These are phyloP conservation scores for Eucalyptus tenuipes DNA, from an alignment of 345 rosid species.

Conservation along the genomic window DNA sequence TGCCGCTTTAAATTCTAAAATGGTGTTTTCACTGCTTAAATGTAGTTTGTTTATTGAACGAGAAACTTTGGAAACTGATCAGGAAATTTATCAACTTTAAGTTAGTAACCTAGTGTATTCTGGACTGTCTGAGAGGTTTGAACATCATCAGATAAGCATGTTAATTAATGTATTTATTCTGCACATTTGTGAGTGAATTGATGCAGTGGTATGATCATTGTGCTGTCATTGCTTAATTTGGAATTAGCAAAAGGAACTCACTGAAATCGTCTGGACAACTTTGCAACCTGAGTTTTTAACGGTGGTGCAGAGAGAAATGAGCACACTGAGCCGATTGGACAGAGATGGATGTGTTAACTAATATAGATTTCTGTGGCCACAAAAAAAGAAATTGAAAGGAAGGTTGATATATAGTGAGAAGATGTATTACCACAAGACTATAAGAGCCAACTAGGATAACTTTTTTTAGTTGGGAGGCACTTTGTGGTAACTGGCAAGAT, in stretches of 20 bases:
- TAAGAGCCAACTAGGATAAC: neutral
- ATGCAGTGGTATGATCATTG: neutral
- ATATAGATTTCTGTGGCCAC: neutral
- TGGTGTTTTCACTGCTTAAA: neutral
- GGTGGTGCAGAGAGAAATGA: neutral
- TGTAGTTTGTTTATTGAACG: neutral
- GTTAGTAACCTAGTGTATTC: neutral
- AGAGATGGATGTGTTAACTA: neutral
- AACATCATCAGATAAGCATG: neutral
- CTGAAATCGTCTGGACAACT: neutral
- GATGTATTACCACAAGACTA: neutral
- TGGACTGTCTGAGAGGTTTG: neutral
- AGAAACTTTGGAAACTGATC: neutral
- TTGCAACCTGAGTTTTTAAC: neutral
- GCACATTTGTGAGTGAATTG: neutral
- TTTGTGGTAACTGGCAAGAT: neutral
- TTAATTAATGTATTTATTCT: neutral
- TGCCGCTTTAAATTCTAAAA: neutral
- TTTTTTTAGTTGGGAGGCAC: neutral
- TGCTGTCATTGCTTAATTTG: neutral
- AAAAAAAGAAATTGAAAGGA: neutral
- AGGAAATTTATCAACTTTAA: neutral
- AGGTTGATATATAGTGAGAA: neutral
- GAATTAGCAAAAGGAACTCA: neutral
- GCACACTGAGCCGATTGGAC: neutral